These are phyloP conservation scores for Aspergillus vadensis DNA, from an alignment of 2,329 filamentous ascomycete species.

Conservation along the genomic window DNA sequence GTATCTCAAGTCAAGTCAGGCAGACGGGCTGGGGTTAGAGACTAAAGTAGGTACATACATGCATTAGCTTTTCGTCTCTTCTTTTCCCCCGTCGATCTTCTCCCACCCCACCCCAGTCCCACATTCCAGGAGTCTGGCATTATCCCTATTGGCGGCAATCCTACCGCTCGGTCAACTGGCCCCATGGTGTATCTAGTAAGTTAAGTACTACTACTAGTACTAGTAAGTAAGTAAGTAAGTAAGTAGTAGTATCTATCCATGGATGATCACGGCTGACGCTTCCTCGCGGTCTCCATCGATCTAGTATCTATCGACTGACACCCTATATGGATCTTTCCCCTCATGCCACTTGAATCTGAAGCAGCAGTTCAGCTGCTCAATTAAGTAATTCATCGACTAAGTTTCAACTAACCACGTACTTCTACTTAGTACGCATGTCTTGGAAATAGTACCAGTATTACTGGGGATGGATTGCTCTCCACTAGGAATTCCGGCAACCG, in stretches of 20 bases:
- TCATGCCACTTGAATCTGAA: not conserved
- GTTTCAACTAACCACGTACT: no score
- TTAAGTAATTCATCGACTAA: not conserved
- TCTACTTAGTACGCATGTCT: not conserved
- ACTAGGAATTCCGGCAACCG: constrained; percentile 20
- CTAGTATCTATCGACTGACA: not conserved
- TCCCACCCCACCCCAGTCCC: not conserved
- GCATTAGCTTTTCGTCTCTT: constrained; percentile 6
- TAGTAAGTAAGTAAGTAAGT: no score
- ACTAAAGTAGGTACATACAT: constrained; percentile 16
- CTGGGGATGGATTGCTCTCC: not conserved
- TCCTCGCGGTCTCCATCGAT: not conserved
- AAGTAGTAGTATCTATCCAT: not conserved
- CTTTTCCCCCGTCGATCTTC: constrained; percentile 1
- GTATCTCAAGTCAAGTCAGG: constrained; percentile 14
- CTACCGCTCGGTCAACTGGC: constrained; percentile 1
- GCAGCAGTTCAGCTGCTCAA: not conserved
- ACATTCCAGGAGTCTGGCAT: constrained; percentile 18
- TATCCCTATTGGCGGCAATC: constrained; percentile 18
- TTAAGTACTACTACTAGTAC: no score
- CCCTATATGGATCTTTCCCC: not conserved
- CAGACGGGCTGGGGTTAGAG: not conserved
- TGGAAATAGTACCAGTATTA: no score
- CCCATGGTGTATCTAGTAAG: not conserved
- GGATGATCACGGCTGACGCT: not conserved